Evolutionary conservation across 371 early-diverging fungal species (phyloP), one percentile per base, ranked within the genome.

Genomic region (Phascolomyces articulosus): DNA sequence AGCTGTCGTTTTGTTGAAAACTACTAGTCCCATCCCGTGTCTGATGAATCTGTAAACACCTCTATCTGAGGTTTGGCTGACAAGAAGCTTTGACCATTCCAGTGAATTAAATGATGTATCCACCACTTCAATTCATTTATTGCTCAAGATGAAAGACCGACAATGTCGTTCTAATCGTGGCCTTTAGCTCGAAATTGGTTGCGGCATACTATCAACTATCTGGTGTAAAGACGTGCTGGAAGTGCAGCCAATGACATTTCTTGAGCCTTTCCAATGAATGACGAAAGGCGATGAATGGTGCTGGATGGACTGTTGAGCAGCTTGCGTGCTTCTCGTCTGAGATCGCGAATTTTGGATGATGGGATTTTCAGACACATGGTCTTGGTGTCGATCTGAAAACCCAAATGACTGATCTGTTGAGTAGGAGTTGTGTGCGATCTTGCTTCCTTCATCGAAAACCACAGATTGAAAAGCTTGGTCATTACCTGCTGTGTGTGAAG

Each of bases 41-140:
- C 65, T 3, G 72, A 73, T 0, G 77, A 71, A 48, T 69, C 68
- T 8, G 77, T 73, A 59, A 53, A 73, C 1, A 73, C 54, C 21
- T 77, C 66, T 41, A 47, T 7, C 4, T 60, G 40, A 4, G 61
- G 60, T 2, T 40, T 40, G 16, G 63, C n/a, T n/a, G 59, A 58
- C 2, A 77, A 40, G 62, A 71, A 69, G 15, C 65, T 41, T 15
- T 27, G 68, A 1, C 74, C 74, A 55, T 72, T 70, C 72, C 74
- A 73, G 24, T 27, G 18, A 13, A 54, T 24, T 0, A 68, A 44
- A 27, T 69, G 65, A 0, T 58, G 16, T 1, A 20, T n/a, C 73
- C 69, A 77, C 78, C 78, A 77, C 0, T 29, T 27, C 0, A 74
- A 68, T 7, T 78, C 63, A 10, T 58, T 4, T 9, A 13, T 7